These are phyloP conservation scores for Metschnikowia lunata DNA, from an alignment of 805 yeast genomes.

Conservation along the genomic window DNA sequence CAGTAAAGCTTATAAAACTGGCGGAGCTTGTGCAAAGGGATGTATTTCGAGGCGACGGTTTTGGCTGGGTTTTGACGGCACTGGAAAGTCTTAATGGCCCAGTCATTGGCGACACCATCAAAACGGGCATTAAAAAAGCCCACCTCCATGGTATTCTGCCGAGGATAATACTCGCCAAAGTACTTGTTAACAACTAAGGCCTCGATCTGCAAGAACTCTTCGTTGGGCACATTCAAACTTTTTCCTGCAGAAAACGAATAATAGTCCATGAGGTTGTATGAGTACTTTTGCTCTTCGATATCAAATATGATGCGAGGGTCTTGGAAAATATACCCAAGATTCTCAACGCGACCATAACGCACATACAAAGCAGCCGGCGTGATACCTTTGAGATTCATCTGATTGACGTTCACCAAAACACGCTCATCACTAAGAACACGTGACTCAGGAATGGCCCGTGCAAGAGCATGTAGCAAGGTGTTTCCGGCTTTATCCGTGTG, in stretches of 20 bases:
- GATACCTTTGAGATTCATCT: conserved; percentile 50
- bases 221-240: conserved; percentile 14
- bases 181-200: conserved; percentile 18
- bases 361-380: conserved; percentile 72
- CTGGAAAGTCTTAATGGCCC: conserved; percentile 23
- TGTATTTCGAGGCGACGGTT: conserved; percentile 6
- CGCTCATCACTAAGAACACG: conserved; percentile 19
- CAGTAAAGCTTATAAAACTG: conserved; percentile 11
- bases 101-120: conserved; percentile 28
- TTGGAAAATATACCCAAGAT: conserved; percentile 46
- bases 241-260: conserved; percentile 32
- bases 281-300: conserved; percentile 30
- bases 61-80: neutral
- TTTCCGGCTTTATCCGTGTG: conserved; percentile 76
- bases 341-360: conserved; percentile 62
- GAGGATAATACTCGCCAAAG: conserved; percentile 22
- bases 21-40: conserved; percentile 9
- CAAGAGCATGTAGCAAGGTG: conserved; percentile 69
- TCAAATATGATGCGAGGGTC: conserved; percentile 43
- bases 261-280: conserved; percentile 37
- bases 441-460: conserved; percentile 40
- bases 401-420: conserved; percentile 48
- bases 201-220: conserved; percentile 24
- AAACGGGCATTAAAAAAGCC: conserved; percentile 33
- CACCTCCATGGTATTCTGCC: conserved; percentile 4